A percentile compares a stretch with the other conserved stretches of the same genome.
Evolutionary conservation across 176 grass and related monocot species (phyloP).

Genomic region (Aegilops speltoides): DNA sequence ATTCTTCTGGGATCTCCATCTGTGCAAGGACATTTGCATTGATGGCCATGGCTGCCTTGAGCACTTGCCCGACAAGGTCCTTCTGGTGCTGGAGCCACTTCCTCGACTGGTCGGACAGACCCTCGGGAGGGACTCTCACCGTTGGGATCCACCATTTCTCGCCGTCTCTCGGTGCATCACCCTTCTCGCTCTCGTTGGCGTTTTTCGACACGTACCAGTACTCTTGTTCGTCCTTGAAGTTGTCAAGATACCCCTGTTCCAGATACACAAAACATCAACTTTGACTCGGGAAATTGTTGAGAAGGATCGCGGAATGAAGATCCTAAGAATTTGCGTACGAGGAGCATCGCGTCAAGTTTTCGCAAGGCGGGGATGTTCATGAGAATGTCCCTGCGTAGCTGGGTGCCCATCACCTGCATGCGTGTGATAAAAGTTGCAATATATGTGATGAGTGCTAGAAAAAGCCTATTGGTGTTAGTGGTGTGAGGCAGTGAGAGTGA

Average conservation of each 20-base stretch:
- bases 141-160: slow-evolving; percentile 89
- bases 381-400: slow-evolving; percentile 74
- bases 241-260: slow-evolving; percentile 67
- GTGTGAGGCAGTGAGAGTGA: not conserved
- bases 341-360: slow-evolving; percentile 78
- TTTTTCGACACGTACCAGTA: slow-evolving; percentile 67
- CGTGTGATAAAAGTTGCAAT: not conserved
- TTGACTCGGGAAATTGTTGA: not conserved
- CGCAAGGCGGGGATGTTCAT: slow-evolving; percentile 80
- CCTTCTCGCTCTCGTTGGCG: slow-evolving; percentile 19
- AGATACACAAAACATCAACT: not conserved
- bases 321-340: slow-evolving; percentile 27
- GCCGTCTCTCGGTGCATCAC: slow-evolving; percentile 26
- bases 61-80: slow-evolving; percentile 75
- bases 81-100: slow-evolving; percentile 69
- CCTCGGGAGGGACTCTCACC: slow-evolving; percentile 59
- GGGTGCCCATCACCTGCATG: slow-evolving; percentile 73
- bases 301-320: not conserved
- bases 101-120: slow-evolving; percentile 52
- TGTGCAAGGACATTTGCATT: slow-evolving; percentile 61
- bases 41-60: slow-evolving; percentile 83
- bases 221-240: slow-evolving; percentile 50
- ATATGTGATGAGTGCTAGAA: not conserved
- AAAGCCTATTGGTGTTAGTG: not conserved
- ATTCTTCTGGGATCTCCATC: slow-evolving; percentile 78